phyloP scores from a whole-genome alignment of 306 rosid genomes.

The Castanopsis chinensis region DNA sequence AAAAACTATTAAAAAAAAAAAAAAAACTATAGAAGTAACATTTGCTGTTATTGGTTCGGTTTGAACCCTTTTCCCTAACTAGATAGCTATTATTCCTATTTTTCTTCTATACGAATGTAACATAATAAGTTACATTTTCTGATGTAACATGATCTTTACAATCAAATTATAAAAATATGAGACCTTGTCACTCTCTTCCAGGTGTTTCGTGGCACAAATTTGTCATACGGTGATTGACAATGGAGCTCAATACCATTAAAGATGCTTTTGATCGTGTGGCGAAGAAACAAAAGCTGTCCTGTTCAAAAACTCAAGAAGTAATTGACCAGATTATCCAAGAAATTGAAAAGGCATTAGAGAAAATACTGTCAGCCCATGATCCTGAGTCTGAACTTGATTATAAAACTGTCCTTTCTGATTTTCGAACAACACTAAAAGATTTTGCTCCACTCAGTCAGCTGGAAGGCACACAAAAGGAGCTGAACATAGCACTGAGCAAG shows the following conservation, averaged over 20 bases:
- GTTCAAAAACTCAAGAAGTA: slow-evolving; percentile 73
- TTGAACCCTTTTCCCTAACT: neutral
- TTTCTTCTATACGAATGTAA: neutral
- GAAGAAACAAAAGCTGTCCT: slow-evolving; percentile 85
- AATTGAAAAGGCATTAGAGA: slow-evolving; percentile 53
- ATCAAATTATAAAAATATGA: slow-evolving; percentile 20
- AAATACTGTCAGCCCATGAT: slow-evolving; percentile 46
- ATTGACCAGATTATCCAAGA: slow-evolving; percentile 53
- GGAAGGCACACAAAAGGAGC: slow-evolving; percentile 78
- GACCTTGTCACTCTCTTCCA: neutral
- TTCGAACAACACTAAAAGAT: slow-evolving; percentile 53
- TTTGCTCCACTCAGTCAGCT: slow-evolving; percentile 57
- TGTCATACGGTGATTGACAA: slow-evolving; percentile 22
- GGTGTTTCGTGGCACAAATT: slow-evolving; percentile 31
- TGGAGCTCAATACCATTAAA: slow-evolving; percentile 77
- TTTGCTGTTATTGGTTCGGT: neutral
- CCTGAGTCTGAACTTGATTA: slow-evolving; percentile 35
- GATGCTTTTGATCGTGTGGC: slow-evolving; percentile 87
- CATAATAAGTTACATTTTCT: neutral
- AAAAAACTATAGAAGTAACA: neutral
- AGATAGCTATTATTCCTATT: neutral
- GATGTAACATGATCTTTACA: neutral
- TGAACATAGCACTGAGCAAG: slow-evolving; percentile 73
- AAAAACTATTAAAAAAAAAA: too few relatives aligned
- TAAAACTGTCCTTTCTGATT: slow-evolving; percentile 50